Evolutionary conservation across 2,329 filamentous ascomycete genomes (phyloP).

Genomic region (Tolypocladium sp.): DNA sequence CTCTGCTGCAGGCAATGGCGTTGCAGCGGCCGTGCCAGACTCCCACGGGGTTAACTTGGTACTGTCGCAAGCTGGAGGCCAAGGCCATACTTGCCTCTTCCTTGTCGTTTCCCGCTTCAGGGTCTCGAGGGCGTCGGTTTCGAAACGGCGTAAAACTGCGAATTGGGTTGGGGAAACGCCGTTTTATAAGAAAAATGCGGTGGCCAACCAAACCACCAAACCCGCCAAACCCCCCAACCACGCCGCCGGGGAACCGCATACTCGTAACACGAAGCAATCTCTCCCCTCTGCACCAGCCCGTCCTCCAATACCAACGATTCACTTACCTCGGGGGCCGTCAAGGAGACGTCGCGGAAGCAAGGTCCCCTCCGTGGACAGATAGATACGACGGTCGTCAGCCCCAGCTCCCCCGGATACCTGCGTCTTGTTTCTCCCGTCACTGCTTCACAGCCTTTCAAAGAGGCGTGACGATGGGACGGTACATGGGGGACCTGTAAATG

Average conservation of each 20-base stretch:
- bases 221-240: background rate
- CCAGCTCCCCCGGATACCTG: background rate
- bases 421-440: background rate
- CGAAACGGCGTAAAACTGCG: background rate
- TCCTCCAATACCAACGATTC: background rate
- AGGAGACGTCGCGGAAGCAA: background rate
- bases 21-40: background rate
- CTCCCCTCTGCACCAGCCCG: background rate
- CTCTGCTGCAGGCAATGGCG: background rate
- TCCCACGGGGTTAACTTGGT: background rate
- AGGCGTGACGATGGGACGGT: background rate
- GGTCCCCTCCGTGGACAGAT: background rate
- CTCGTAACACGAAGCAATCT: background rate
- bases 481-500: background rate
- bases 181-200: background rate
- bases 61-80: background rate
- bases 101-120: background rate
- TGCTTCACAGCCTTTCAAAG: background rate
- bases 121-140: background rate
- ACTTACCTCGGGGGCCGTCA: background rate
- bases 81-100: background rate
- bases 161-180: background rate
- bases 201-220: too few species aligned
- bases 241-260: background rate
- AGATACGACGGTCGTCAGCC: background rate